These are phyloP conservation scores for Cercis canadensis DNA, from an alignment of 306 rosid species.

Conservation along the genomic window DNA sequence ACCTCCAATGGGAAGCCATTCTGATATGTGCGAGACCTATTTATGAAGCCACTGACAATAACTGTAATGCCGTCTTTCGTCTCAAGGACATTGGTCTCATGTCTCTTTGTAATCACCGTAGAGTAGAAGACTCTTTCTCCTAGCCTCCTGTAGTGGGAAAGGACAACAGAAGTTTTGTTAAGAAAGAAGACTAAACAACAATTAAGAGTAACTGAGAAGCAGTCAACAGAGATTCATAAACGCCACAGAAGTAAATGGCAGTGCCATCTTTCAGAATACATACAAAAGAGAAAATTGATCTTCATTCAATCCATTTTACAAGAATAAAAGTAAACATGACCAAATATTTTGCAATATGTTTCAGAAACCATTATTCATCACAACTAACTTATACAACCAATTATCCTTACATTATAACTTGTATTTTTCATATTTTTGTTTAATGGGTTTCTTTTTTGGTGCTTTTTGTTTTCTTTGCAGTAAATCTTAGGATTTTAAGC, in stretches of 20 bases:
- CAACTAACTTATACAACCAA: too few species aligned
- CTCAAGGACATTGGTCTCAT: conserved; percentile 47
- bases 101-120: conserved; percentile 37
- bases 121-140: conserved; percentile 37
- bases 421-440: too few species aligned
- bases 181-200: neutral
- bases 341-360: too few species aligned
- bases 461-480: too few species aligned
- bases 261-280: neutral
- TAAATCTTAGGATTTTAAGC: too few species aligned
- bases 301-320: neutral
- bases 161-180: neutral
- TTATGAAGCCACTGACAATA: conserved; percentile 38
- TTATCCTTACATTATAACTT: too few species aligned
- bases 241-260: neutral
- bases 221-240: neutral
- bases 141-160: conserved; percentile 21
- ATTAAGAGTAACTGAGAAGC: neutral
- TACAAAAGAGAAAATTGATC: neutral
- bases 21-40: conserved; percentile 34
- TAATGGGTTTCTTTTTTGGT: too few species aligned
- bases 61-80: conserved; percentile 41
- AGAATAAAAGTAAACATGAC: neutral
- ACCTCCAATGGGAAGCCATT: conserved; percentile 47
- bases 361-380: too few species aligned